A percentile compares a stretch with the other conserved stretches of the same genome.
Conservation (phyloP, 345 rosid genomes). For the Laguncularia racemosa region DNA sequence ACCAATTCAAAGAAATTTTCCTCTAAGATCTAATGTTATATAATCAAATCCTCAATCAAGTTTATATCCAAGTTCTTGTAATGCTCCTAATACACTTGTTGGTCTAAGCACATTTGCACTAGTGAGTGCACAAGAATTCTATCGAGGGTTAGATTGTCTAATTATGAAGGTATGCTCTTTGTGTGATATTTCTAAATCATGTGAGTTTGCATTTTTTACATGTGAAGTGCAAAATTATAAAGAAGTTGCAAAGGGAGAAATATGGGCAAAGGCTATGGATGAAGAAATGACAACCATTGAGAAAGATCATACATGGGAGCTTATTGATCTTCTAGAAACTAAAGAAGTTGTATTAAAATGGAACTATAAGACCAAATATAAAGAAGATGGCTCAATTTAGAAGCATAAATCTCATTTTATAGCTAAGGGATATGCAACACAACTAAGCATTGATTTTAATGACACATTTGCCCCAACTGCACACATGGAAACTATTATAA, state of each 20-base stretch:
- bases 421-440: constrained; percentile 1
- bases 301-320: background rate
- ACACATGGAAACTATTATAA: constrained; percentile 1
- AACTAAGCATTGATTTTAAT: background rate
- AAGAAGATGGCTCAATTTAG: background rate
- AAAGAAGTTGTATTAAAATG: background rate
- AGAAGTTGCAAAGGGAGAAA: background rate
- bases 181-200: background rate
- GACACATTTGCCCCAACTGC: no score
- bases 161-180: background rate
- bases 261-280: constrained; percentile 1
- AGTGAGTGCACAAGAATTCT: no score
- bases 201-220: background rate
- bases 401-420: constrained; percentile 1
- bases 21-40: no score
- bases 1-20: no score
- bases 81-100: no score
- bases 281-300: background rate
- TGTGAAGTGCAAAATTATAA: background rate
- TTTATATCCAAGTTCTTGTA: no score
- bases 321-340: background rate
- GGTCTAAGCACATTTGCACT: no score
- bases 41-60: no score
- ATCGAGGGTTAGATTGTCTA: background rate
- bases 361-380: constrained; percentile 1